These are phyloP conservation scores for Cytospora chrysosperma DNA, from an alignment of 2,329 filamentous ascomycete species.

Conservation along the genomic window DNA sequence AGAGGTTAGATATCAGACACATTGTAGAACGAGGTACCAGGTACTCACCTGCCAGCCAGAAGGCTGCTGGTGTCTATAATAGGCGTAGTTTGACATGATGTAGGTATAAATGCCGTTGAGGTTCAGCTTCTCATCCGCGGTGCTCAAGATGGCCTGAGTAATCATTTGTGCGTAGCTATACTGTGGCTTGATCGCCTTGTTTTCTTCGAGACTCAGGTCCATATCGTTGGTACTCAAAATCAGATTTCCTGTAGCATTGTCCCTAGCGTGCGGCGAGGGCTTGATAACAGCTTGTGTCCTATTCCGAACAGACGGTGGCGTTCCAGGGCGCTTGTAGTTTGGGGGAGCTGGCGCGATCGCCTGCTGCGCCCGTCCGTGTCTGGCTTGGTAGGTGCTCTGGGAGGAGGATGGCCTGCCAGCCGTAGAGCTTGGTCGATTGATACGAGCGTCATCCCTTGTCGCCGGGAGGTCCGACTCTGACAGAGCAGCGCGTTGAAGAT, in stretches of 20 bases:
- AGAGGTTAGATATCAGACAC: constrained; percentile 1
- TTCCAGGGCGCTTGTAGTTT: constrained; percentile 60
- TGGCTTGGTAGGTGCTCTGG: constrained; percentile 27
- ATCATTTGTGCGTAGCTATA: constrained; percentile 98
- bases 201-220: constrained; percentile 78
- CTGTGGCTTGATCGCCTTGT: constrained; percentile 89
- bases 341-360: constrained; percentile 59
- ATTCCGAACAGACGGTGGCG: constrained; percentile 51
- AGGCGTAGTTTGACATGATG: constrained; percentile 88
- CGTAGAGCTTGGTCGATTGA: constrained; percentile 14
- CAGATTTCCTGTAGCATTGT: constrained; percentile 38
- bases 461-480: constrained; percentile 32
- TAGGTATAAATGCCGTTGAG: constrained; percentile 90
- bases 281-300: constrained; percentile 33
- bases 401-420: constrained; percentile 30
- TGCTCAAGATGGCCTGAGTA: constrained; percentile 89
- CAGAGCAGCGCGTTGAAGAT: constrained; percentile 66
- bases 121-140: constrained; percentile 83
- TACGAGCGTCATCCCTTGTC: constrained; percentile 18
- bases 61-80: constrained; percentile 75
- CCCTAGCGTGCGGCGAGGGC: constrained; percentile 40
- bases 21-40: background rate
- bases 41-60: constrained; percentile 83
- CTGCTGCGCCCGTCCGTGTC: constrained; percentile 39
- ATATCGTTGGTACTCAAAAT: constrained; percentile 56